Base-by-base conservation (phyloP, 108 stramenopile genomes). In the Skeletonema marinoi region DNA sequence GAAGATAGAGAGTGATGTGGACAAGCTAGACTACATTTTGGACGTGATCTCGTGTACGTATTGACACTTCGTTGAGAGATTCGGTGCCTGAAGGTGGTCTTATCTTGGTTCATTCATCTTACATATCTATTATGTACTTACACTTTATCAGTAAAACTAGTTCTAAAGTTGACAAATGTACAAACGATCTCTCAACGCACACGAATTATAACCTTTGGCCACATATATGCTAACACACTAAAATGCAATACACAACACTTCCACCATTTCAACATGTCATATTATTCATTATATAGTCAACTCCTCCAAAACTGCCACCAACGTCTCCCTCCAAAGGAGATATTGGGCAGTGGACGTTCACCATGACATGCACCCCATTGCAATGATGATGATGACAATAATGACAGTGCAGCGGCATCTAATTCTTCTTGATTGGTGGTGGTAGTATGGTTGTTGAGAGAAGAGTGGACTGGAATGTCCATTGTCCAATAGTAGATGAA, bases 401-500 rank as follows among this genome's bases (percentile, higher is more conserved):
- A 58, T 25, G 11, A 1, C 11, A 12, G 44, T 46, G 11, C 44
- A 1, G 3, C 14, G 14, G 11, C 7, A 19, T 3, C 7, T 19
- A 6, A 19, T 51, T 7, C 50, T 51, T 7, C 50, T 51, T 21
- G 13, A 42, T 42, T 51, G 50, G 5, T 51, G 19, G 44, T 46
- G 14, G 14, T 46, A 3, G 14, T 46, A 44, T 48, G 30, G 25
- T 35, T 16, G 32, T 7, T 6, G 11, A 19, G 4, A 19, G 29
- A 7, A 39, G 13, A 17, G 4, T 35, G 5, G 51, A 51, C 56
- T 10, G 56, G 39, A 8, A 75, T 38, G 16, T 75, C 75, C 33
- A 68, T 51, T 19, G 50, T 66, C 75, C 75, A 75, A 39, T 75
- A 75, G 75, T 75, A 75, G 41, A 75, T 62, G 66, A 67, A 75